phyloP scores from a whole-genome alignment of 1,284 basidiomycete species.

The Rhodotorula mucilaginosa region DNA sequence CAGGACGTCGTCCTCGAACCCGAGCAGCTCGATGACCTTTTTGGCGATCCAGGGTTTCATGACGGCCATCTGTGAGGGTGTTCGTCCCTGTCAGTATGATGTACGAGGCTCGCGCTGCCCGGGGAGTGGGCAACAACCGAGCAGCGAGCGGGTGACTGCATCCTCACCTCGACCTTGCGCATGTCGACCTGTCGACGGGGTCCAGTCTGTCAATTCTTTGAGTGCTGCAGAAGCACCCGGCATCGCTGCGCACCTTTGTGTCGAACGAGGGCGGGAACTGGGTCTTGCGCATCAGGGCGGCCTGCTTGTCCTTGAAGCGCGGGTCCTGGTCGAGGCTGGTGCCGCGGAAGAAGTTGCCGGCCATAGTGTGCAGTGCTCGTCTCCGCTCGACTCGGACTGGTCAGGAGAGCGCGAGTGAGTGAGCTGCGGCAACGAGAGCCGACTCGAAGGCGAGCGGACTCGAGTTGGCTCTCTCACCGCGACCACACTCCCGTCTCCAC shows the following conservation, averaged over 20 bases:
- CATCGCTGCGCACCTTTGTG: constrained; percentile 60
- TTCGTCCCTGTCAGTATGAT: constrained; percentile 60
- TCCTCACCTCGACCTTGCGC: constrained; percentile 15
- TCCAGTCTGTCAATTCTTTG: too few relatives aligned
- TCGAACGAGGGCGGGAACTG: constrained; percentile 88
- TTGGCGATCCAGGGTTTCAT: constrained; percentile 92
- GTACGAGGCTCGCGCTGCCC: constrained; percentile 77
- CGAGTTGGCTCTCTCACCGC: not conserved
- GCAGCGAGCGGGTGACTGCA: not conserved
- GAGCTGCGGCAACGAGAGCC: not conserved
- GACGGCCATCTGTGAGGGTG: constrained; percentile 64
- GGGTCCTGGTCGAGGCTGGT: constrained; percentile 45
- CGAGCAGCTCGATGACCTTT: constrained; percentile 82
- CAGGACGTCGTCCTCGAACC: constrained; percentile 94
- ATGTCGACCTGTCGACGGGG: constrained; percentile 9
- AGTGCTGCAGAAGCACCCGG: too few relatives aligned
- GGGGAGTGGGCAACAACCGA: not conserved
- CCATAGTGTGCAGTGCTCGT: not conserved
- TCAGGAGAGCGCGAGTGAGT: not conserved
- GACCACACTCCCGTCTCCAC: not conserved
- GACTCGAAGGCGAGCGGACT: not conserved
- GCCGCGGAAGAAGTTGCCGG: constrained; percentile 7
- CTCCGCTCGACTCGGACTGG: too few relatives aligned
- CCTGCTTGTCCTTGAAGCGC: constrained; percentile 93
- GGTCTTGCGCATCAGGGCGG: constrained; percentile 78